Conservation (phyloP, 2,329 filamentous ascomycete species). For the Neopestalotiopsis rosae region DNA sequence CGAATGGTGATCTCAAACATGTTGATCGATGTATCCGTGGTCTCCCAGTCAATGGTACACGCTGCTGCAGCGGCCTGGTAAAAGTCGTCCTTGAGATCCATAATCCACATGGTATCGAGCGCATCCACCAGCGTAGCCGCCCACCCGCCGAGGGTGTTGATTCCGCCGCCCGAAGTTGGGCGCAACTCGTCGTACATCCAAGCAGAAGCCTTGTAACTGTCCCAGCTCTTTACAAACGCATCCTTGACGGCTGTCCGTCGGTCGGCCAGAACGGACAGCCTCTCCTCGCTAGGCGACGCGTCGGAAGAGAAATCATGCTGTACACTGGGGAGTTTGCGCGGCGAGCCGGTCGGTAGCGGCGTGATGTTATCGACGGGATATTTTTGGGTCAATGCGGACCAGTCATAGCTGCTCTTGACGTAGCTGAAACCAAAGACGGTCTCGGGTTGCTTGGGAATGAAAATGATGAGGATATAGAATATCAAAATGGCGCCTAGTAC, state of each 20-base stretch:
- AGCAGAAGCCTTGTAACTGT: constrained; percentile 56
- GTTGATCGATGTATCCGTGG: constrained; percentile 43
- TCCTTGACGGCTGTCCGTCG: constrained; percentile 44
- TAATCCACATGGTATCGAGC: constrained; percentile 67
- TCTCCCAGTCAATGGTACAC: constrained; percentile 54
- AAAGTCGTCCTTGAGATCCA: constrained; percentile 64
- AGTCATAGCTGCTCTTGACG: constrained; percentile 21
- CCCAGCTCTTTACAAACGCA: constrained; percentile 51
- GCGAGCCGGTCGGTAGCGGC: constrained; percentile 13
- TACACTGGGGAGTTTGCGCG: constrained; percentile 17
- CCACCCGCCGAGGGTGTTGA: constrained; percentile 58
- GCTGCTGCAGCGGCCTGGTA: constrained; percentile 55
- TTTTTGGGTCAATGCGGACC: constrained; percentile 18
- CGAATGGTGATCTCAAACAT: constrained; percentile 55
- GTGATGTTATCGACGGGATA: constrained; percentile 19
- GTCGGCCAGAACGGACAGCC: constrained; percentile 30
- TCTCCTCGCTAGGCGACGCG: constrained; percentile 23
- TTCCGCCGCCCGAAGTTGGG: constrained; percentile 52
- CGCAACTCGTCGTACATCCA: constrained; percentile 59
- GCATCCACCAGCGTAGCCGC: constrained; percentile 65
- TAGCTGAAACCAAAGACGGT: constrained; percentile 18
- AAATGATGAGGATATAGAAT: constrained; percentile 22
- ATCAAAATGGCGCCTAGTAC: constrained; percentile 15
- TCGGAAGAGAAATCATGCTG: constrained; percentile 41
- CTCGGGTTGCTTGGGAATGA: constrained; percentile 19